Conservation (phyloP, 495 filamentous ascomycete species). For the Xylaria curta region DNA sequence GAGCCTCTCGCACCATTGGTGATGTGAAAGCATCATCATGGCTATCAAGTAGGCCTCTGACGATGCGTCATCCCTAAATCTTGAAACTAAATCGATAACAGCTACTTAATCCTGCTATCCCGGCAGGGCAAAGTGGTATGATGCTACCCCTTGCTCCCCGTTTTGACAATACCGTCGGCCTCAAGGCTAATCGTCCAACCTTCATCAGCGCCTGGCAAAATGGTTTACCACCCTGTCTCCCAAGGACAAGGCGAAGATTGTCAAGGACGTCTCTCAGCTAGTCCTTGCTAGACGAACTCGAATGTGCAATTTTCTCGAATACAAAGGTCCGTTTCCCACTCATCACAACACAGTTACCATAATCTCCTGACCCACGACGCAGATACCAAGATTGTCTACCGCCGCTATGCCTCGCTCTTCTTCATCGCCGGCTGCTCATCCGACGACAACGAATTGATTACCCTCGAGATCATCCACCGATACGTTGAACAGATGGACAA, state of each 20-base stretch:
- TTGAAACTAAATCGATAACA: slow-evolving; percentile 54
- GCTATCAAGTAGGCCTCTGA: slow-evolving; percentile 51
- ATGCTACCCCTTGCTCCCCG: slow-evolving; percentile 49
- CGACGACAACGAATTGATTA: slow-evolving; percentile 97
- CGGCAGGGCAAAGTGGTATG: slow-evolving; percentile 98
- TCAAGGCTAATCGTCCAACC: slow-evolving; percentile 40
- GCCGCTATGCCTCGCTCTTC: slow-evolving; percentile 97
- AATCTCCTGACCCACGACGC: slow-evolving; percentile 29
- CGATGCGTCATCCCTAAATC: slow-evolving; percentile 2
- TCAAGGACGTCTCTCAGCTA: slow-evolving; percentile 99
- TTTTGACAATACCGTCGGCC: slow-evolving; percentile 28
- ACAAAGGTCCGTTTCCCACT: slow-evolving; percentile 73
- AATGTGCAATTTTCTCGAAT: slow-evolving; percentile 99
- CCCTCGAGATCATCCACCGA: slow-evolving; percentile 96
- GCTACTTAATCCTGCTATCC: slow-evolving; percentile 96
- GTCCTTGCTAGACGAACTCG: slow-evolving; percentile 93
- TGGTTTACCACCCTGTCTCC: slow-evolving; percentile 99
- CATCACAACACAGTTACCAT: neutral
- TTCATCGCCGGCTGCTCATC: slow-evolving; percentile 97
- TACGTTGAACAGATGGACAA: slow-evolving; percentile 99
- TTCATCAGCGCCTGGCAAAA: slow-evolving; percentile 87
- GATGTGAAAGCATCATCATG: slow-evolving; percentile 51
- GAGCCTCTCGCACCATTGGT: slow-evolving; percentile 31
- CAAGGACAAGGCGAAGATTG: slow-evolving; percentile 98
- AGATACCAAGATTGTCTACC: slow-evolving; percentile 99